A percentile compares a stretch with the other conserved stretches of the same genome.
Evolutionary conservation across 2,329 filamentous ascomycete species (phyloP).

Genomic region (Colletotrichum aenigma): DNA sequence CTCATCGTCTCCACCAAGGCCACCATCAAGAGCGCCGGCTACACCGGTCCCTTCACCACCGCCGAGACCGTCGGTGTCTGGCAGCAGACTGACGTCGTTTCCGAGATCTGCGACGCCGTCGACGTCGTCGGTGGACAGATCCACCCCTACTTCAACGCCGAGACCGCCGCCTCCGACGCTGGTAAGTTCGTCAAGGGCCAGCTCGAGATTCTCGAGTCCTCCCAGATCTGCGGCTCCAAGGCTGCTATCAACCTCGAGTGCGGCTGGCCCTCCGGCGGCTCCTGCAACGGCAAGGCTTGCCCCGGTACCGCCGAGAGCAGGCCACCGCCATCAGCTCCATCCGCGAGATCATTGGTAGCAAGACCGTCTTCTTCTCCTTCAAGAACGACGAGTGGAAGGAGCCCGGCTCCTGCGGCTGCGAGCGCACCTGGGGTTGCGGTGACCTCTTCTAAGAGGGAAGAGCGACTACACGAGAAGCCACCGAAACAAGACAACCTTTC

Average conservation of each 20-base stretch:
- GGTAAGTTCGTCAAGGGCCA: conserved; percentile 78
- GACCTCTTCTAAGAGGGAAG: conserved; percentile 44
- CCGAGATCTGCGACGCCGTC: conserved; percentile 71
- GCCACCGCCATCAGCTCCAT: conserved; percentile 74
- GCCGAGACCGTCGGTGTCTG: conserved; percentile 85
- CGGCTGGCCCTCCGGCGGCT: conserved; percentile 81
- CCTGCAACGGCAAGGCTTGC: conserved; percentile 73
- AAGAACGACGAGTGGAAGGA: conserved; percentile 84
- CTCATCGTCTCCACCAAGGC: conserved; percentile 74
- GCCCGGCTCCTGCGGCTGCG: conserved; percentile 70
- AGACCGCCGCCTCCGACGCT: conserved; percentile 65
- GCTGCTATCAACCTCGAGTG: conserved; percentile 84
- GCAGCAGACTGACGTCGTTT: conserved; percentile 63
- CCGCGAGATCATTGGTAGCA: conserved; percentile 64
- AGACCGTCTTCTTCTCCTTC: conserved; percentile 82
- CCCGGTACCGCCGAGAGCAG: conserved; percentile 74
- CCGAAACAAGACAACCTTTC: background rate
- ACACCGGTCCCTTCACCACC: conserved; percentile 78
- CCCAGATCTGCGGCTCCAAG: conserved; percentile 70
- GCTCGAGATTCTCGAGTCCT: conserved; percentile 69
- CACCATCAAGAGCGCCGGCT: conserved; percentile 67
- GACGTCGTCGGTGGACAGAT: conserved; percentile 87
- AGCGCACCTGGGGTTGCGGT: conserved; percentile 79
- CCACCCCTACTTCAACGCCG: conserved; percentile 91
- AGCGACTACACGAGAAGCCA: background rate